Base-by-base conservation (phyloP, 495 filamentous ascomycete genomes). In the Xylaria grammica region DNA sequence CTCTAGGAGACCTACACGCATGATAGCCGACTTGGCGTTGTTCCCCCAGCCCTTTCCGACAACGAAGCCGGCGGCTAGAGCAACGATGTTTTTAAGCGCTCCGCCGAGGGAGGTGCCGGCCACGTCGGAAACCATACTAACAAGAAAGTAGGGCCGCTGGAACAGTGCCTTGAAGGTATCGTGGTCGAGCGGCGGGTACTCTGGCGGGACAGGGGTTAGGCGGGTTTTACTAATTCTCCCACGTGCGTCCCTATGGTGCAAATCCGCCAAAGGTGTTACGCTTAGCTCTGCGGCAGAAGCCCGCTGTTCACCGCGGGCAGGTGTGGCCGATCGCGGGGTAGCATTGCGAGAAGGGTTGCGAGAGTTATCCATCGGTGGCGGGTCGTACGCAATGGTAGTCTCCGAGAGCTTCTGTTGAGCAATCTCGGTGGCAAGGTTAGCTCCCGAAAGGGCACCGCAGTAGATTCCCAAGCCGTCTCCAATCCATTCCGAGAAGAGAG, bases 121-220 rank as follows among this genome's bases (percentile, higher is more conserved):
- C 6, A 98, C 94, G 69, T 99, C 96, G 32, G 84, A 89, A 17
- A 96, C 90, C 72, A 98, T 89, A 46, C 90, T 88, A 13, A 97
- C 94, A 75, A 97, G 94, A 85, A 99, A 98, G 80, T 99, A 99
- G 0, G 93, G 93, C 42, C 96, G 89, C 79, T 96, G 90, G 86
- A 99, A 98, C 30, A 99, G 89, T 22, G 85, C 85, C 73, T 90
- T 89, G 69, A 96, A 81, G 46, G 90, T 83, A 19, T 78, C 79
- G 72, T 98, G 96, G 74, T 92, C 90, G 3, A 98, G 81, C 0
- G 91, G 85, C 6, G 91, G 92, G 72, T 94, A 94, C 11, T 92
- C 91, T 20, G 79, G 73, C 2, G 95, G 96, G 7, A 96, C 77
- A 3, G 92, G 83, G 42, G 82, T 85, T 32, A 97, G 82, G 71